Evolutionary conservation across 2,329 filamentous ascomycete genomes (phyloP).

Genomic region (Zelopaecilomyces penicillatus): DNA sequence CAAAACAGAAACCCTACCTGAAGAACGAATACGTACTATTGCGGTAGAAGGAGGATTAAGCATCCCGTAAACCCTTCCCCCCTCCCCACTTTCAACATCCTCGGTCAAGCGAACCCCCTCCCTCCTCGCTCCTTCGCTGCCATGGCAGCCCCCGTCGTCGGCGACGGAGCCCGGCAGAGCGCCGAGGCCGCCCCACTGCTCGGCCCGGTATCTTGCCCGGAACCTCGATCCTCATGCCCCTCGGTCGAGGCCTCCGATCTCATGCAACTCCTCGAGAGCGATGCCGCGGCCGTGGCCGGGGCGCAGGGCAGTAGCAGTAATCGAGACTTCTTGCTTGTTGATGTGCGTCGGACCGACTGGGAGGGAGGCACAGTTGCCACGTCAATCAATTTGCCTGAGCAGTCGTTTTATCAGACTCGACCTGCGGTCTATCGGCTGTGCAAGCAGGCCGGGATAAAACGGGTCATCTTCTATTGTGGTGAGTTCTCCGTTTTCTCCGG

Average conservation of each 20-base stretch:
- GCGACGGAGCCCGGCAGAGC: conserved; percentile 2
- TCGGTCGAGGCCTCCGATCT: conserved; percentile 33
- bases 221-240: conserved; percentile 30
- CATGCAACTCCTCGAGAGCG: conserved; percentile 30
- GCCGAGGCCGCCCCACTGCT: conserved; percentile 25
- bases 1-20: too few species aligned
- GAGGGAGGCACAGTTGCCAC: conserved; percentile 51
- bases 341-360: conserved; percentile 46
- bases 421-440: conserved; percentile 40
- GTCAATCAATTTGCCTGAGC: conserved; percentile 50
- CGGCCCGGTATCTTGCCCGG: conserved; percentile 29
- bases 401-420: conserved; percentile 44
- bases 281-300: conserved; percentile 17
- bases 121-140: too few species aligned
- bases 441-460: conserved; percentile 38
- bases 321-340: conserved; percentile 38
- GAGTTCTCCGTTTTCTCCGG: conserved; percentile 8
- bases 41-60: too few species aligned
- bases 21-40: too few species aligned
- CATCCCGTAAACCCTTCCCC: too few species aligned
- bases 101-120: too few species aligned
- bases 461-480: conserved; percentile 50
- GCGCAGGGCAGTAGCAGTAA: conserved; percentile 12
- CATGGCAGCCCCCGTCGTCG: neutral
- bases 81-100: too few species aligned